phyloP scores from a whole-genome alignment of 2,329 filamentous ascomycete genomes.

The Alternaria postmessia region DNA sequence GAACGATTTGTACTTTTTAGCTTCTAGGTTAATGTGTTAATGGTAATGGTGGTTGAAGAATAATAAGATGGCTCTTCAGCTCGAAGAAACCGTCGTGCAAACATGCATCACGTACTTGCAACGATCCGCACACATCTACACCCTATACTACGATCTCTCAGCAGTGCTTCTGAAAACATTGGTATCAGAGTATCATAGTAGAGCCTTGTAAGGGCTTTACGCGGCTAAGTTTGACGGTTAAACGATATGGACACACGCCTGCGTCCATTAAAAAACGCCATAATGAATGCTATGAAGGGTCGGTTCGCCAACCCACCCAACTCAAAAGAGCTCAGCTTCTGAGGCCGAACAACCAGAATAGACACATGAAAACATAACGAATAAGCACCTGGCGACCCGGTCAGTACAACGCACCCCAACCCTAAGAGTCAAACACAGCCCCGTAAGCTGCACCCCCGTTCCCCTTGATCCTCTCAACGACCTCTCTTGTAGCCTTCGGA shows the following conservation, averaged over 20 bases:
- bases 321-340: background rate
- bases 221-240: background rate
- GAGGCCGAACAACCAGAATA: background rate
- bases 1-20: background rate
- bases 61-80: background rate
- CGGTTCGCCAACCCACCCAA: background rate
- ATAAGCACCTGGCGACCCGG: background rate
- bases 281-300: background rate
- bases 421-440: slow-evolving; percentile 34
- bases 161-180: background rate
- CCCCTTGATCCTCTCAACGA: slow-evolving; percentile 22
- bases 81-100: background rate
- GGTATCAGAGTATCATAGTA: background rate
- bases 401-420: background rate
- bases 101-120: background rate
- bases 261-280: background rate
- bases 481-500: slow-evolving; percentile 22
- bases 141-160: rapidly evolving
- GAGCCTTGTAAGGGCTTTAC: background rate
- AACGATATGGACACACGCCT: background rate
- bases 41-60: background rate
- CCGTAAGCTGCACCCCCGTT: slow-evolving; percentile 28
- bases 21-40: background rate
- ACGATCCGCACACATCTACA: background rate
- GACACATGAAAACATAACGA: background rate